Evolutionary conservation across 2,329 filamentous ascomycete species (phyloP).

Genomic region (Exophiala xenobiotica): DNA sequence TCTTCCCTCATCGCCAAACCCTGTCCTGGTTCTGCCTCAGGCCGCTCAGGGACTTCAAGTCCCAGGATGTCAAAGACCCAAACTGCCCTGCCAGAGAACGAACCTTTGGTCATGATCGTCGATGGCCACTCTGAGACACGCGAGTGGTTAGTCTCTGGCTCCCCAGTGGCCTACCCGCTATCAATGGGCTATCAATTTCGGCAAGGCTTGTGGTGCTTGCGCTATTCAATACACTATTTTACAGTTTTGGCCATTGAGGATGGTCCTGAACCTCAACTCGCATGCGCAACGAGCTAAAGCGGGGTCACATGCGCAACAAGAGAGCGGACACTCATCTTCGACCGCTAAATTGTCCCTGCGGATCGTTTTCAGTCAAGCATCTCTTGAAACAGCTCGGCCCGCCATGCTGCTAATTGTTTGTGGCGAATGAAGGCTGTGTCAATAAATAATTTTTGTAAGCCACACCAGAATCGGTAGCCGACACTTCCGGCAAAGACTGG

Average conservation of each 20-base stretch:
- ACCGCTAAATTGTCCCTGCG: constrained; percentile 16
- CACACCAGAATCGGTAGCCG: constrained; percentile 24
- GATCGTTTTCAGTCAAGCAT: constrained; percentile 15
- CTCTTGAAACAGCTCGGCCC: constrained; percentile 23
- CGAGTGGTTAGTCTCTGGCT: constrained; percentile 5
- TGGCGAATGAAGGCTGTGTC: constrained; percentile 23
- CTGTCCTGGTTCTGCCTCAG: neutral
- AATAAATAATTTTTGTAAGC: constrained; percentile 19
- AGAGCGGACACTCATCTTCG: constrained; percentile 7
- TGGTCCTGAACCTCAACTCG: constrained; percentile 20
- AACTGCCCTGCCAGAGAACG: constrained; percentile 9
- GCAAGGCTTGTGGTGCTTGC: constrained; percentile 16
- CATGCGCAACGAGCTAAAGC: constrained; percentile 4
- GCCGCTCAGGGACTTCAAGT: neutral
- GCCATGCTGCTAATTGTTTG: constrained; percentile 14
- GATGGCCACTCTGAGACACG: constrained; percentile 25
- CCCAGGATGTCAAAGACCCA: neutral
- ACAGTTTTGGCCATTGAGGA: constrained; percentile 14
- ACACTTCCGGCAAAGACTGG: constrained; percentile 26
- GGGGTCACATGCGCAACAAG: constrained; percentile 19
- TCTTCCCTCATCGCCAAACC: neutral
- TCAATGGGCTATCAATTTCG: constrained; percentile 23
- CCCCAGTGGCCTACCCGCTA: constrained; percentile 6
- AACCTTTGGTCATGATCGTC: constrained; percentile 8
- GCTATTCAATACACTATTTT: constrained; percentile 9